Conservation (phyloP, 2,329 filamentous ascomycete genomes). For the Sporothrix pallida region DNA sequence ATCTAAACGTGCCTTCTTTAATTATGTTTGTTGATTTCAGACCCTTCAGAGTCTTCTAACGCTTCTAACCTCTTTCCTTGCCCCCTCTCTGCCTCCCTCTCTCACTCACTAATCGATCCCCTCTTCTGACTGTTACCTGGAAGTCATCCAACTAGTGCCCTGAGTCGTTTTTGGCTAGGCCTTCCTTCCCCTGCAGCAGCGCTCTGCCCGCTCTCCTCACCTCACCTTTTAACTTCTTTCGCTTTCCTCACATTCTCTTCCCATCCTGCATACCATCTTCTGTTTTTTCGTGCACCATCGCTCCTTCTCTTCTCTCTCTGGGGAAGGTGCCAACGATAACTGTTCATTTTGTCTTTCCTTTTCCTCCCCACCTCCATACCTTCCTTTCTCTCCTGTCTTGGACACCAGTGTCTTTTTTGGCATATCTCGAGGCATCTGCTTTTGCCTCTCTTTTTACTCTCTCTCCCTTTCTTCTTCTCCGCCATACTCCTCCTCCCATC, state of each 20-base stretch:
- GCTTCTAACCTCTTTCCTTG: not conserved
- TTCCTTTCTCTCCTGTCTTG: not conserved
- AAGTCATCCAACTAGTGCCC: not conserved
- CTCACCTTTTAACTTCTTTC: conserved; percentile 3
- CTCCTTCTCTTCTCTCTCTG: conserved; percentile 19
- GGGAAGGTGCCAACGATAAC: conserved; percentile 19
- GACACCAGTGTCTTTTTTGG: not conserved
- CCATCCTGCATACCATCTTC: conserved; percentile 29
- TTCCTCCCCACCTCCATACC: not conserved
- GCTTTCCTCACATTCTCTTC: conserved; percentile 31
- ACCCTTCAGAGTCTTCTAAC: not conserved
- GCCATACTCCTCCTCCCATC: not conserved
- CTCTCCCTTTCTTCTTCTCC: not conserved
- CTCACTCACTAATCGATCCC: not conserved
- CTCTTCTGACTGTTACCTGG: not conserved
- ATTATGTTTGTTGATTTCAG: not conserved
- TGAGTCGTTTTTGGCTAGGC: conserved; percentile 23
- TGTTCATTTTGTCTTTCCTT: conserved; percentile 7
- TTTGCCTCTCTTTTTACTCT: not conserved
- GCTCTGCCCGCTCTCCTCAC: conserved; percentile 1
- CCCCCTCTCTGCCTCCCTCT: not conserved
- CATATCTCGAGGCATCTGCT: not conserved
- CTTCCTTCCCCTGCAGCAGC: conserved; percentile 23
- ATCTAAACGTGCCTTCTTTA: not conserved
- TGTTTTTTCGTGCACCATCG: conserved; percentile 23